Conservation (phyloP, 495 filamentous ascomycete species). For the Podospora sp. region DNA sequence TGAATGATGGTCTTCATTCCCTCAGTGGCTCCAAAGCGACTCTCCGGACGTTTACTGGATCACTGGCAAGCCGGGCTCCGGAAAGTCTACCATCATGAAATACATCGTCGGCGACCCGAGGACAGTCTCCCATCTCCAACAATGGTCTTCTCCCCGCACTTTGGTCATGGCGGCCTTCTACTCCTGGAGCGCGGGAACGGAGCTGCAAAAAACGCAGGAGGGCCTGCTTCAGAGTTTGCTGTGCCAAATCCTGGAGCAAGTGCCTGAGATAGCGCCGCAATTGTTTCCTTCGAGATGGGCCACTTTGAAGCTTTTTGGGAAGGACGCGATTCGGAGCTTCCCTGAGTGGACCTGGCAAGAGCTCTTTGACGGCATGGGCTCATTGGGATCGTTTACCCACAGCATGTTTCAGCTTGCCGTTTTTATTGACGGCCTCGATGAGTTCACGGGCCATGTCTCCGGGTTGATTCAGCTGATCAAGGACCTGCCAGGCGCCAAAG, state of each 20-base stretch:
- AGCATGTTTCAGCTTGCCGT: slow-evolving; percentile 23
- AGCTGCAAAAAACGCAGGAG: slow-evolving; percentile 42
- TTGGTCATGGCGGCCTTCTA: slow-evolving; percentile 25
- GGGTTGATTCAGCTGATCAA: background rate
- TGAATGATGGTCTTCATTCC: background rate
- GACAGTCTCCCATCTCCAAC: background rate
- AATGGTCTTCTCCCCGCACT: background rate
- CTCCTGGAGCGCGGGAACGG: slow-evolving; percentile 43
- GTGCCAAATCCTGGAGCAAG: slow-evolving; percentile 30
- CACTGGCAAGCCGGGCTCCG: background rate
- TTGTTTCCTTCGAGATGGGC: background rate
- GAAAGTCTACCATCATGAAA: background rate
- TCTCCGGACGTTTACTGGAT: background rate
- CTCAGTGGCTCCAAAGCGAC: background rate
- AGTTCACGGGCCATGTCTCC: slow-evolving; percentile 10
- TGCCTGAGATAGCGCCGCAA: slow-evolving; percentile 27
- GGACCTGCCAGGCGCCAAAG: background rate
- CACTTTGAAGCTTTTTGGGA: background rate
- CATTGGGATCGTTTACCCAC: background rate
- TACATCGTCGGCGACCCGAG: background rate
- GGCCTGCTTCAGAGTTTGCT: slow-evolving; percentile 45
- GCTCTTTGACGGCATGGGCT: background rate
- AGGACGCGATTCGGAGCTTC: background rate
- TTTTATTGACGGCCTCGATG: slow-evolving; percentile 43
- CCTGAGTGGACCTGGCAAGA: background rate